These are phyloP conservation scores for Hypoxylon perforatum DNA, from an alignment of 495 filamentous ascomycete species.

Conservation along the genomic window DNA sequence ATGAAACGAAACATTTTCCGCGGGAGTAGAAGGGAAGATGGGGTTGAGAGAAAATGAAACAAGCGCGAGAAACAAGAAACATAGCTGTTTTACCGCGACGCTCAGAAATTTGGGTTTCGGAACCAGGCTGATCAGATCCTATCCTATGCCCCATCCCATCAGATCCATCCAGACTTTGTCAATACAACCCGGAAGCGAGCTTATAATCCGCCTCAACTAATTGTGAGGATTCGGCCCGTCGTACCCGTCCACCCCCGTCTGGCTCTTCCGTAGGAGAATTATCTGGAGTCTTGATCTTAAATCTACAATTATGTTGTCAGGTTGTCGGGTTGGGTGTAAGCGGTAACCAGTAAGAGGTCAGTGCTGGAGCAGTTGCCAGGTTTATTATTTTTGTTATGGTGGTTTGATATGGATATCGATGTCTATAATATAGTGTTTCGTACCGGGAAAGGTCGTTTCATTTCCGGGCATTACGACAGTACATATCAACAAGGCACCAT, in stretches of 20 bases:
- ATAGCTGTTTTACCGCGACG: constrained; percentile 38
- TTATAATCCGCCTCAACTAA: constrained; percentile 44
- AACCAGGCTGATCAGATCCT: constrained; percentile 39
- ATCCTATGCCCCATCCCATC: constrained; percentile 26
- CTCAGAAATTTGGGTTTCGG: constrained; percentile 29
- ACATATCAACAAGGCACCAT: constrained; percentile 37
- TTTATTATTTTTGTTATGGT: constrained; percentile 27
- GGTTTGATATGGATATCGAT: constrained; percentile 41
- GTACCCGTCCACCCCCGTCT: constrained; percentile 32
- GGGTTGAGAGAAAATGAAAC: constrained; percentile 41
- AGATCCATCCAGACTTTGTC: constrained; percentile 37
- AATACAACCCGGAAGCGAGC: constrained; percentile 36
- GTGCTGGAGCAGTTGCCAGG: constrained; percentile 35
- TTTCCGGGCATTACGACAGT: constrained; percentile 44
- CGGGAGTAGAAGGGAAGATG: constrained; percentile 28
- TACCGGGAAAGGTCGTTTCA: constrained; percentile 40
- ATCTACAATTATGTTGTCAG: constrained; percentile 40
- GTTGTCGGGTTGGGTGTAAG: constrained; percentile 40
- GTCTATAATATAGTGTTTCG: constrained; percentile 43
- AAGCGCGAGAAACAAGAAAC: constrained; percentile 43
- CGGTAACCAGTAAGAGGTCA: constrained; percentile 38
- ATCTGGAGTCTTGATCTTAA: constrained; percentile 25
- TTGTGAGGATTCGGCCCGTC: constrained; percentile 42
- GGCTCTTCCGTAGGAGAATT: constrained; percentile 25
- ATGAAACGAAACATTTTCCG: constrained; percentile 43